Conservation (phyloP, 306 rosid genomes). For the Cicer judaicum region DNA sequence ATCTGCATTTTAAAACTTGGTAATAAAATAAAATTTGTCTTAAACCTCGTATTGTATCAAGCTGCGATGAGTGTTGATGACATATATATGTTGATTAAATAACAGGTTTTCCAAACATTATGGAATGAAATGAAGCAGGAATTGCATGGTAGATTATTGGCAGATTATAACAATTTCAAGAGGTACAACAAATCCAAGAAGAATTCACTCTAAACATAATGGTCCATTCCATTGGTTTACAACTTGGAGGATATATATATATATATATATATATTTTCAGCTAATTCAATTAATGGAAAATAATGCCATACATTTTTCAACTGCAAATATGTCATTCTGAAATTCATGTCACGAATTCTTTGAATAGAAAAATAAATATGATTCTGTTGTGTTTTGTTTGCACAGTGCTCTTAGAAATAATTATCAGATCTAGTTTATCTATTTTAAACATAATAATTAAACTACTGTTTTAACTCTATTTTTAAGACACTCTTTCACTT, state of each 20-base stretch:
- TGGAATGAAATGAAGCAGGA: constrained; percentile 46
- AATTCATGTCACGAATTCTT: constrained; percentile 15
- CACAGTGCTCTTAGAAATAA: no score
- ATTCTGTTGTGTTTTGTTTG: neutral
- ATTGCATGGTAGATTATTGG: constrained; percentile 43
- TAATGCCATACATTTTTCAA: neutral
- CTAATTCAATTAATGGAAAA: constrained; percentile 9
- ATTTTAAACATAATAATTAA: no score
- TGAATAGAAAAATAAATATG: neutral
- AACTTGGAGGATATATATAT: neutral
- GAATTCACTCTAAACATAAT: constrained; percentile 17
- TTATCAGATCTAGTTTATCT: no score
- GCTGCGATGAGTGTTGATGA: neutral
- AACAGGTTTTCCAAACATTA: constrained; percentile 50
- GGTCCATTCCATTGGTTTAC: constrained; percentile 17
- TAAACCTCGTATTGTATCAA: no score
- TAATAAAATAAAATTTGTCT: no score
- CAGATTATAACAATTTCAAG: constrained; percentile 58
- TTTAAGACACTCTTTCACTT: no score
- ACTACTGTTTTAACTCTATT: no score
- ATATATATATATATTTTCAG: neutral
- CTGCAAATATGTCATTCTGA: neutral
- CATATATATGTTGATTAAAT: neutral
- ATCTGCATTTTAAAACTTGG: no score
- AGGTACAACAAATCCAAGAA: constrained; percentile 43